Evolutionary conservation across 148 eudicot species (phyloP), one percentile per base, ranked within the genome.

Genomic region (Rhododendron vialii): DNA sequence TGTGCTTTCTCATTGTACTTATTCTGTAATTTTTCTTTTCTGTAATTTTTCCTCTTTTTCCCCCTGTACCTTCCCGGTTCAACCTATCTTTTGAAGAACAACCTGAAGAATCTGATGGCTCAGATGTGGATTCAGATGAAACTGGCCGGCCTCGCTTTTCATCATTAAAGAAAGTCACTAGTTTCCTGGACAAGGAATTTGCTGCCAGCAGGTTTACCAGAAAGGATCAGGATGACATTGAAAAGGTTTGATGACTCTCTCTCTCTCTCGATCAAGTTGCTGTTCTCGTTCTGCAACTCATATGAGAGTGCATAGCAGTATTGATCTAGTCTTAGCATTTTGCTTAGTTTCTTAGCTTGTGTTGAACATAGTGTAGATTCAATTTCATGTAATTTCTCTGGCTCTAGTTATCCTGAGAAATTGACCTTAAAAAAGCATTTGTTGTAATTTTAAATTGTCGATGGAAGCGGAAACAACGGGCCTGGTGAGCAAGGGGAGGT

Each of bases 121-220:
- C 90, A 84, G 93, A 90, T 71, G 88, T 24, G 45, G 93, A 90
- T 47, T 82, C 86, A 78, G 96, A 91, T 86, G 94, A 91, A 45
- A 82, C 30, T 76, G 88, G 88, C 71, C 87, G 93, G 90, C 99
- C 95, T 87, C 82, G 87, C 82, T 94, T 94, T 87, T 89, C 94
- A 28, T 92, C 96, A 22, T 93, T 94, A 85, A 88, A 84, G 20
- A 91, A 86, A 88, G 90, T 63, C 76, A 50, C 67, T 77, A 92
- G 92, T 91, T 82, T 83, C 84, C 90, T 93, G n/a, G 96, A 93
- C 87, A 87, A 87, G 87, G 92, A 93, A 87, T 92, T 93, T 87
- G 92, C 93, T 87, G 96, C 96, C 57, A 93, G 93, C 90, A 93
- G 96, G 75, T 93, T 93, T 88, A 91, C 90, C 30, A 90, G 86